Conservation (phyloP, 352 stramenopile genomes). For the Globisporangium alternatum region DNA sequence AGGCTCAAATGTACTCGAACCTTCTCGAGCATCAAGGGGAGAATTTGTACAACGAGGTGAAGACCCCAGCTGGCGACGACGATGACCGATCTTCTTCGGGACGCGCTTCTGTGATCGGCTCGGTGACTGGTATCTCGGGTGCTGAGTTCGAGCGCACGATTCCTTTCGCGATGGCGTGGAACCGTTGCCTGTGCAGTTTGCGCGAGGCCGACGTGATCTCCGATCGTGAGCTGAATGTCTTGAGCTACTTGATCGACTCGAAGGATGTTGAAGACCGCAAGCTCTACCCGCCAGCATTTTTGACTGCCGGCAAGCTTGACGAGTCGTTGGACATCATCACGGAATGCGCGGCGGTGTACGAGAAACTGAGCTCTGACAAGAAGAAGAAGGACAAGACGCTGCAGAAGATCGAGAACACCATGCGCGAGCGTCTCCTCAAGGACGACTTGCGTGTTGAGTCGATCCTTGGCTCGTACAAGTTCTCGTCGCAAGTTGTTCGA, state of each 20-base stretch:
- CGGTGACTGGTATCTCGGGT: slow-evolving; percentile 73
- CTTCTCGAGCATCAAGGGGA: slow-evolving; percentile 57
- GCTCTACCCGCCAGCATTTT: slow-evolving; percentile 81
- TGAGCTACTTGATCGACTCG: slow-evolving; percentile 86
- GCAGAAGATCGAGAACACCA: slow-evolving; percentile 85
- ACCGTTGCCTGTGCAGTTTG: slow-evolving; percentile 70
- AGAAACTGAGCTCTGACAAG: slow-evolving; percentile 83
- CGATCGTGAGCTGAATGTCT: slow-evolving; percentile 80
- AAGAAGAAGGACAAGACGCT: slow-evolving; percentile 88
- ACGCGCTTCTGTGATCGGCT: slow-evolving; percentile 58
- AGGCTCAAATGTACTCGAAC: slow-evolving; percentile 81
- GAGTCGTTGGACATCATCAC: slow-evolving; percentile 85
- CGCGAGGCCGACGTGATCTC: slow-evolving; percentile 83
- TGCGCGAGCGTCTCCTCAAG: slow-evolving; percentile 82
- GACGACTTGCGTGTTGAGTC: slow-evolving; percentile 83
- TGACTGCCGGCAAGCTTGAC: slow-evolving; percentile 85
- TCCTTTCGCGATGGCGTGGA: slow-evolving; percentile 87
- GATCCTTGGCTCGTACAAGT: slow-evolving; percentile 84
- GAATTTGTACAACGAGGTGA: slow-evolving; percentile 60
- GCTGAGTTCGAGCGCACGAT: slow-evolving; percentile 84
- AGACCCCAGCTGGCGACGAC: slow-evolving; percentile 60
- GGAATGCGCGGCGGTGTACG: slow-evolving; percentile 74
- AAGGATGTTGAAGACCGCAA: slow-evolving; percentile 72
- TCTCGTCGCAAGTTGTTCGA: slow-evolving; percentile 78
- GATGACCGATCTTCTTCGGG: slow-evolving; percentile 46